A percentile compares a stretch with the other conserved stretches of the same genome.
phyloP scores from a whole-genome alignment of 2,329 filamentous ascomycete genomes.

The Fusarium kyushuense region DNA sequence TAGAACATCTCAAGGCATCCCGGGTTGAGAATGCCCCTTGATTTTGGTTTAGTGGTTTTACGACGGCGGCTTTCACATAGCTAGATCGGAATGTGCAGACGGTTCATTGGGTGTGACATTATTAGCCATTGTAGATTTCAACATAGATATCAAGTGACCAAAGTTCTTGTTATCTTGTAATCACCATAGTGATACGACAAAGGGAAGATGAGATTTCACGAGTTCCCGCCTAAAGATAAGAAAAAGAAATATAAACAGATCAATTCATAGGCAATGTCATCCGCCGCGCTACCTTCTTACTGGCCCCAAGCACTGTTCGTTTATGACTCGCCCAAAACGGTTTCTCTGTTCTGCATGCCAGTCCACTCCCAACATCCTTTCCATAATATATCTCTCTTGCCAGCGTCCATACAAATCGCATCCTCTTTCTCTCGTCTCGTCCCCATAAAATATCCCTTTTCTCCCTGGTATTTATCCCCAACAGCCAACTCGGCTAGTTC shows the following conservation, averaged over 20 bases:
- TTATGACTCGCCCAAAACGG: neutral
- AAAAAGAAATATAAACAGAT: neutral
- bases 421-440: neutral
- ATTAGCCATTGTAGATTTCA: neutral
- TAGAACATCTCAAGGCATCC: neutral
- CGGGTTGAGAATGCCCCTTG: neutral
- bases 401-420: conserved; percentile 1
- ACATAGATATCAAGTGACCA: neutral
- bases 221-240: neutral
- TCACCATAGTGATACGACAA: too few species aligned
- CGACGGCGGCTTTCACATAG: neutral
- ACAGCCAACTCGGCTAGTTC: conserved; percentile 36
- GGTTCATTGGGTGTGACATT: neutral
- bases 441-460: conserved; percentile 30
- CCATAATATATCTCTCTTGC: conserved; percentile 20
- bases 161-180: neutral
- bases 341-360: conserved; percentile 23
- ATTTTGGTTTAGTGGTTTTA: neutral
- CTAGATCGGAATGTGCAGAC: neutral
- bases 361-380: conserved; percentile 39
- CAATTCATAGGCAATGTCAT: neutral
- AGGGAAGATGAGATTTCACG: too few species aligned
- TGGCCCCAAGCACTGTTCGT: neutral
- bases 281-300: too few species aligned
- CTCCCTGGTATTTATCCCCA: neutral